Conservation (phyloP, 345 rosid genomes). For the Cardiospermum halicacabum region DNA sequence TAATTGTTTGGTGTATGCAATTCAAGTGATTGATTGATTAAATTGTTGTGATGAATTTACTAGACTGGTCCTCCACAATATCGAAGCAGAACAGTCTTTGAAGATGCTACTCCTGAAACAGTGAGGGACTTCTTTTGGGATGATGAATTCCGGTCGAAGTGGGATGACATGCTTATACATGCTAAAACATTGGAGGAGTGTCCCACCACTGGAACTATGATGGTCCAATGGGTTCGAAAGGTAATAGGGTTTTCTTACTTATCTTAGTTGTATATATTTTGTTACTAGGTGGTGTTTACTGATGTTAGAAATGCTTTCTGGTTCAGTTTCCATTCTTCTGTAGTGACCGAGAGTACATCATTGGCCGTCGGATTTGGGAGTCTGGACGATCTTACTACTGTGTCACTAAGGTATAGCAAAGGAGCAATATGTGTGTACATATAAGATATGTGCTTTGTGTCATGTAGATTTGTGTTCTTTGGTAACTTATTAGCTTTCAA, state of each 20-base stretch:
- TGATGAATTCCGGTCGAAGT: conserved; percentile 67
- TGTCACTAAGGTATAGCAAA: conserved; percentile 68
- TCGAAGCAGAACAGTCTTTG: conserved; percentile 79
- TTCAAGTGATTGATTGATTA: conserved; percentile 21
- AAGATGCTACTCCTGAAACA: conserved; percentile 83
- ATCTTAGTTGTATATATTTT: conserved; percentile 9
- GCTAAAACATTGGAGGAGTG: conserved; percentile 65
- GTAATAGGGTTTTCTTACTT: conserved; percentile 27
- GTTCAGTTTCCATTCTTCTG: conserved; percentile 98
- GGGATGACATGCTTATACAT: conserved; percentile 86
- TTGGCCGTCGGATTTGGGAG: conserved; percentile 96
- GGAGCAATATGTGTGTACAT: not conserved
- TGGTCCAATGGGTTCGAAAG: conserved; percentile 94
- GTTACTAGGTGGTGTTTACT: conserved; percentile 4
- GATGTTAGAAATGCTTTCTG: conserved; percentile 5
- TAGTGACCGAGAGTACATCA: conserved; percentile 89
- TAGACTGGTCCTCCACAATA: conserved; percentile 90
- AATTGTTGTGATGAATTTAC: conserved; percentile 15
- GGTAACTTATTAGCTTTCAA: conserved; percentile 11
- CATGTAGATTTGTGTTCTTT: not conserved
- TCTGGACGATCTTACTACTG: conserved; percentile 73
- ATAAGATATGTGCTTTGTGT: not conserved
- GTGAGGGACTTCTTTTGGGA: conserved; percentile 98
- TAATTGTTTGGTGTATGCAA: not conserved
- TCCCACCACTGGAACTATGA: conserved; percentile 68